Evolutionary conservation across 257 asterid species (phyloP).

Genomic region (Solanum arcanum): DNA sequence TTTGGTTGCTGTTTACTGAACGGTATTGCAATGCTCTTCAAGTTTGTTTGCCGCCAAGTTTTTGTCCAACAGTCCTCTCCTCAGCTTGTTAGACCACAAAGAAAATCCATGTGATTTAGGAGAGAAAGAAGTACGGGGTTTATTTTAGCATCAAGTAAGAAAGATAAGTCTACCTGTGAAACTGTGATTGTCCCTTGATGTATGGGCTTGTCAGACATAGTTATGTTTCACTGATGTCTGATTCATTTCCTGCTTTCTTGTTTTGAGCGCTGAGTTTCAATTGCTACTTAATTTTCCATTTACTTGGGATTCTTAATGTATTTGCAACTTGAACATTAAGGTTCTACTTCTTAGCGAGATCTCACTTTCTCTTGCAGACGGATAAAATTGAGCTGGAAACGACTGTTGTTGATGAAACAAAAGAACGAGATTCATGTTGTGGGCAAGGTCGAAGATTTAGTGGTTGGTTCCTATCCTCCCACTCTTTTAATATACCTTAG

Average conservation of each 20-base stretch:
- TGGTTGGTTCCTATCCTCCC: constrained; percentile 43
- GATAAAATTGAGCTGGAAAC: constrained; percentile 97
- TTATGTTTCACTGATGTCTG: neutral
- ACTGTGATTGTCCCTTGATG: neutral
- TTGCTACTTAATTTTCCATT: neutral
- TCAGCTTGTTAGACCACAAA: neutral
- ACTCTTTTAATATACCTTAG: neutral
- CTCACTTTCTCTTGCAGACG: constrained; percentile 38
- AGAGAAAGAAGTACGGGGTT: neutral
- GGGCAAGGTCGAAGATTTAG: constrained; percentile 94
- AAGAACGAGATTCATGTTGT: constrained; percentile 85
- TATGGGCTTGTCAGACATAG: neutral
- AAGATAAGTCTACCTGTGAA: neutral
- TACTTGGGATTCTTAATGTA: neutral
- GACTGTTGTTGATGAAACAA: constrained; percentile 96
- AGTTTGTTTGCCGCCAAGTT: neutral
- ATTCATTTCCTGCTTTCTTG: neutral
- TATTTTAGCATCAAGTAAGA: neutral
- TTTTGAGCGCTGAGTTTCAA: neutral
- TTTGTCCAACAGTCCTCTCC: neutral
- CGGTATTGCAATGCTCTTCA: neutral
- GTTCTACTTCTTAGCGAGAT: neutral
- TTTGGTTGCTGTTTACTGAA: neutral
- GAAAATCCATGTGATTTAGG: neutral
- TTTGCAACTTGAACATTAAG: neutral